A percentile compares a stretch with the other conserved stretches of the same genome.
phyloP scores from a whole-genome alignment of 2,329 filamentous ascomycete species.

The Sphaerulina vaccinii region DNA sequence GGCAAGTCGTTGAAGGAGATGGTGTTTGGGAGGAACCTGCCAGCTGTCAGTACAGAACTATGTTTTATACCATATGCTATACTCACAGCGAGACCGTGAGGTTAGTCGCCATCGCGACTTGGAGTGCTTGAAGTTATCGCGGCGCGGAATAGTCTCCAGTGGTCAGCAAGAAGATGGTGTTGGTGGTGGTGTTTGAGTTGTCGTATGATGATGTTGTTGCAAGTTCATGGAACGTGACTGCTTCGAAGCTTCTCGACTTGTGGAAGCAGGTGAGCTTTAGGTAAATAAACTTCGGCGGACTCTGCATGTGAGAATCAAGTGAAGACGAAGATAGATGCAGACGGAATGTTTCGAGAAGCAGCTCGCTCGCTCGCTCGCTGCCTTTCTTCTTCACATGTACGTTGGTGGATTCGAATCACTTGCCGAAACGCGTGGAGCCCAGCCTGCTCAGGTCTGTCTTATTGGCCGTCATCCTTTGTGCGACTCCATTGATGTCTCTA shows the following conservation, averaged over 20 bases:
- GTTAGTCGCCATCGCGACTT: conserved; percentile 31
- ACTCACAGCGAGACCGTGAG: conserved; percentile 38
- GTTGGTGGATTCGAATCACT: background rate
- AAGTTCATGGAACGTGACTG: conserved; percentile 6
- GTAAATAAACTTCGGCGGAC: background rate
- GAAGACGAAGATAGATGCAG: background rate
- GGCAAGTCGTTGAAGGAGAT: conserved; percentile 72
- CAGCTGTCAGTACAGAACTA: background rate
- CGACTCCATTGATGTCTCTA: background rate
- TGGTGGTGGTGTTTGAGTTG: background rate
- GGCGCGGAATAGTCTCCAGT: background rate
- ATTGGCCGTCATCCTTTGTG: background rate
- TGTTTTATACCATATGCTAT: background rate
- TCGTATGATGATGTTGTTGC: background rate
- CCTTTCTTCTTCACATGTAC: background rate
- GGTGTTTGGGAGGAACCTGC: conserved; percentile 87
- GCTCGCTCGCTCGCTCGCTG: background rate
- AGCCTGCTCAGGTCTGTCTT: background rate
- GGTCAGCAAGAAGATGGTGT: background rate
- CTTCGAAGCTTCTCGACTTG: conserved; percentile 4
- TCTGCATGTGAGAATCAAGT: background rate
- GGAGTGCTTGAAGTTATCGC: background rate
- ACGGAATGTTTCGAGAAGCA: background rate
- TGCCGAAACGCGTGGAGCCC: conserved; percentile 2
- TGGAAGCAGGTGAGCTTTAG: background rate